Conservation (phyloP, 179 eudicot genomes). For the Heliamphora pulchella region DNA sequence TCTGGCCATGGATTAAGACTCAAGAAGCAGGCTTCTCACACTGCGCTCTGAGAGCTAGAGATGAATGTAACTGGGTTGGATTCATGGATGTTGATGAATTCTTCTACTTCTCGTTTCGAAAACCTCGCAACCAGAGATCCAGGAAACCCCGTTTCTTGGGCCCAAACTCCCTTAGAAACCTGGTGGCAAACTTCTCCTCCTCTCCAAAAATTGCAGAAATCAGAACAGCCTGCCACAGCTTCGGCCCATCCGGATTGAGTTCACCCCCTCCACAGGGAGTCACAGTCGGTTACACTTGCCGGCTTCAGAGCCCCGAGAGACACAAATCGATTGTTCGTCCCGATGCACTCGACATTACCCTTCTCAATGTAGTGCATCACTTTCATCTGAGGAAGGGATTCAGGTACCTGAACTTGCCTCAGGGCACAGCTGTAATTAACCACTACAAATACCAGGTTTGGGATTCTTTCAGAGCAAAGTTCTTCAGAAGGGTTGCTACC, state of each 20-base stretch:
- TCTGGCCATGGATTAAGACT: conserved; percentile 95
- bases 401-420: conserved; percentile 39
- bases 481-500: conserved; percentile 57
- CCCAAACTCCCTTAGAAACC: conserved; percentile 34
- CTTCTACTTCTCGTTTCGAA: conserved; percentile 55
- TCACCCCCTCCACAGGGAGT: conserved; percentile 46
- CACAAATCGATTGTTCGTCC: conserved; percentile 76
- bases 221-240: conserved; percentile 65
- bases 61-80: conserved; percentile 73
- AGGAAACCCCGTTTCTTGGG: conserved; percentile 26
- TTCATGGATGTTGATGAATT: conserved; percentile 94
- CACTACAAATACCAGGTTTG: conserved; percentile 65
- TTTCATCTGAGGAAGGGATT: conserved; percentile 57
- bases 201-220: conserved; percentile 46
- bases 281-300: conserved; percentile 70
- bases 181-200: conserved; percentile 45
- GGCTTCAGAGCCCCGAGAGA: conserved; percentile 67
- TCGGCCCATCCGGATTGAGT: conserved; percentile 71
- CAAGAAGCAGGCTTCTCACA: conserved; percentile 97
- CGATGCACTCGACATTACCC: conserved; percentile 53
- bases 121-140: conserved; percentile 6
- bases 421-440: conserved; percentile 38
- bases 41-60: conserved; percentile 62
- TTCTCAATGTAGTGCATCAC: conserved; percentile 80
- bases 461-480: conserved; percentile 51